These are phyloP conservation scores for Deinandra increscens DNA, from an alignment of 129 eudicot genomes.

Conservation along the genomic window DNA sequence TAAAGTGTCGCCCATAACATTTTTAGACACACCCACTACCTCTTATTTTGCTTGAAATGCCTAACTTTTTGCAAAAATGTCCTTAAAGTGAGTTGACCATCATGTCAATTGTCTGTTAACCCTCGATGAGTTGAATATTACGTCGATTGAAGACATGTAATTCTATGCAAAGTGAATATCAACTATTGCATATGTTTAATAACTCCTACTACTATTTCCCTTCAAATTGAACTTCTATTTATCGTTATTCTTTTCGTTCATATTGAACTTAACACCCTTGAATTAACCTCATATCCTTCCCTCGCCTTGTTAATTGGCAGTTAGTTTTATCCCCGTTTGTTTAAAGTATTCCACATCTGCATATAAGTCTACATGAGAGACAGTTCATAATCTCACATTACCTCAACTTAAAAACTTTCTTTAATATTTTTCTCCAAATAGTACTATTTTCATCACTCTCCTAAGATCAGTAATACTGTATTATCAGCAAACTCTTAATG, in stretches of 20 bases:
- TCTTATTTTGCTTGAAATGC: conserved; percentile 11
- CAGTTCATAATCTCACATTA: background rate
- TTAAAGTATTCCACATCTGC: background rate
- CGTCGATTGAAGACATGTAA: background rate
- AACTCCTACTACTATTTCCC: background rate
- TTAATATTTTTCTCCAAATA: background rate
- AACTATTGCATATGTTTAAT: background rate
- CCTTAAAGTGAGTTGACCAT: background rate
- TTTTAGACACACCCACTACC: background rate
- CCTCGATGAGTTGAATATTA: background rate
- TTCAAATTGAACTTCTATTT: background rate
- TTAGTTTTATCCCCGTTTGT: background rate
- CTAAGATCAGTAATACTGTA: background rate
- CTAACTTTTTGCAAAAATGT: background rate
- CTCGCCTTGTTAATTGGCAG: background rate
- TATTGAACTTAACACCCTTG: conserved; percentile 2
- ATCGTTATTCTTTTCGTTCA: background rate
- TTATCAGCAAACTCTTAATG: background rate
- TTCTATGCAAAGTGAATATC: background rate
- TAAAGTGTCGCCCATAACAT: background rate
- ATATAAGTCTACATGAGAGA: background rate
- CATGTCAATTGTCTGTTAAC: background rate
- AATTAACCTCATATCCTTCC: background rate
- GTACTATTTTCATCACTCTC: background rate
- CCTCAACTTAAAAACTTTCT: background rate